Base-by-base conservation (phyloP, 2,329 filamentous ascomycete species). In the Xylariaceae sp. region DNA sequence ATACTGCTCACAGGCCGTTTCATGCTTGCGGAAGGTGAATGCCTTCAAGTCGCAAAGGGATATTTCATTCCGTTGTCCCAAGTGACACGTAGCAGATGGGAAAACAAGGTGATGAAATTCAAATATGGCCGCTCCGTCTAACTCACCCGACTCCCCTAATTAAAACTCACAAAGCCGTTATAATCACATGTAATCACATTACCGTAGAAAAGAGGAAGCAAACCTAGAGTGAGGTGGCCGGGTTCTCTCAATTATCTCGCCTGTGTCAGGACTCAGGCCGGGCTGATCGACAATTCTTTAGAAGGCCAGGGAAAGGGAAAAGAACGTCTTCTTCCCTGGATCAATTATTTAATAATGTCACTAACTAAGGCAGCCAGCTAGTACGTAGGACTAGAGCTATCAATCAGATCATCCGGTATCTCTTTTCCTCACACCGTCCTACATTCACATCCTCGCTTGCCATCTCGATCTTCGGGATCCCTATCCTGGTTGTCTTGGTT, bases 191-290 rank as follows among this genome's bases (percentile, higher is more conserved):
- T 26, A 47, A 18, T 8, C 26, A 8, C 18, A 34, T 56, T 50
- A 54, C 39, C 7, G 6, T 26, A 43, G 15, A 26, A 13, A 8
- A 22, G 7, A 48, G 22, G 21, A 26, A 22, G 40, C 47, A 19
- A 6, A 12, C 49, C 32, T 12, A 51, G 40, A n/a, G 2, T 64
- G 60, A 63, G 60, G 63, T 56, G 60, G 59, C 61, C 61, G 58
- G 60, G 53, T 58, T 61, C 55, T 64, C 60, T 65, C 63, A 61
- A 57, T 65, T 63, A 58, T 60, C 56, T 63, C 54, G 52, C 55
- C 57, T 58, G 63, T 58, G 59, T 45, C 52, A 60, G 62, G 61
- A 60, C 50, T 62, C 54, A 50, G 58, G 60, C 58, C 56, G 56
- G 55, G 54, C 55, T 49, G 26, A 54, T 50, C 39, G 39, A 54